Evolutionary conservation across 1,284 basidiomycete species (phyloP).

Genomic region (Lignosus rhinocerotis): DNA sequence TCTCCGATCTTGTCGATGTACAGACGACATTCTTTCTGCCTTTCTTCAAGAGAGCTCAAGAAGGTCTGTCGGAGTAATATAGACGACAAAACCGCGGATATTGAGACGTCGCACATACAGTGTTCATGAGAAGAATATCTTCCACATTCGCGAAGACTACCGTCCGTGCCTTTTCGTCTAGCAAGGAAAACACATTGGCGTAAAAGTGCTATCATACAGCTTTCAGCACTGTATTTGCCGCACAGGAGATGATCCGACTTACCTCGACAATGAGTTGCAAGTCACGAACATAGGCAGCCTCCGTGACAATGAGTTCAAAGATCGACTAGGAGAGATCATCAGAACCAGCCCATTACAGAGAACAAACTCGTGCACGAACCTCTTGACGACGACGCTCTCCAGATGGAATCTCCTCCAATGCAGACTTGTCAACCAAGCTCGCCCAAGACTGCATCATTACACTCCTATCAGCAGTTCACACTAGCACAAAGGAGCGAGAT

Average conservation of each 20-base stretch:
- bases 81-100: slow-evolving; percentile 1
- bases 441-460: slow-evolving; percentile 77
- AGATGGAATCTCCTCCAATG: slow-evolving; percentile 74
- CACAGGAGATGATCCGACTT: slow-evolving; percentile 10
- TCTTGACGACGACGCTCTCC: slow-evolving; percentile 88
- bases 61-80: slow-evolving; percentile 54
- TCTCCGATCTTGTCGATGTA: slow-evolving; percentile 91
- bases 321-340: slow-evolving; percentile 54
- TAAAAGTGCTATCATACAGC: slow-evolving; percentile 67
- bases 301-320: slow-evolving; percentile 90
- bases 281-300: slow-evolving; percentile 85
- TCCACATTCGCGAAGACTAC: slow-evolving; percentile 94
- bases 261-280: slow-evolving; percentile 90
- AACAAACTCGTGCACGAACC: slow-evolving; percentile 38
- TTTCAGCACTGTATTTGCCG: neutral
- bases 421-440: slow-evolving; percentile 82
- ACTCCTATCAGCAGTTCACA: neutral
- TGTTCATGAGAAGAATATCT: slow-evolving; percentile 86
- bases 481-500: neutral
- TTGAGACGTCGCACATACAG: slow-evolving; percentile 44
- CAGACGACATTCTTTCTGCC: slow-evolving; percentile 87
- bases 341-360: neutral
- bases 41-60: slow-evolving; percentile 83
- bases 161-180: slow-evolving; percentile 78
- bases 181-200: slow-evolving; percentile 67